phyloP scores from a whole-genome alignment of 495 filamentous ascomycete species.

The Xylaria curta region DNA sequence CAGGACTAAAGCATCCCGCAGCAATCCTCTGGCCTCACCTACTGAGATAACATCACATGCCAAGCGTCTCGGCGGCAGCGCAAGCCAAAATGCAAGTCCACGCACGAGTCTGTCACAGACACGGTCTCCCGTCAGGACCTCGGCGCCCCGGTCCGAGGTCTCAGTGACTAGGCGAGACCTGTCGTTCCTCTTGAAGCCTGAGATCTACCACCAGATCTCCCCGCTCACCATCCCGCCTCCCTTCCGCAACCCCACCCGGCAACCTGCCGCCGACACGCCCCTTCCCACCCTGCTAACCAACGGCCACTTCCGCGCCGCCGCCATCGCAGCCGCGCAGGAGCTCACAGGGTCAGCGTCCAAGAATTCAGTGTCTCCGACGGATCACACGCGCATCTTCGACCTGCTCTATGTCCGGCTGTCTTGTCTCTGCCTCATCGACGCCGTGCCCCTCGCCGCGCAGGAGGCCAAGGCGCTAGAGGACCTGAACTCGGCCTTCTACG shows the following conservation, averaged over 20 bases:
- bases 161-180: conserved; percentile 67
- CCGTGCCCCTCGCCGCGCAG: conserved; percentile 74
- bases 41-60: conserved; percentile 29
- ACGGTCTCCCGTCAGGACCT: conserved; percentile 25
- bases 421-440: conserved; percentile 77
- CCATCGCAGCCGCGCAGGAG: conserved; percentile 73
- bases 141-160: conserved; percentile 32
- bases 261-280: conserved; percentile 54
- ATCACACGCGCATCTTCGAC: conserved; percentile 70
- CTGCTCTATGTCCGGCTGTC: conserved; percentile 83
- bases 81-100: conserved; percentile 34
- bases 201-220: conserved; percentile 80
- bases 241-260: conserved; percentile 58
- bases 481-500: conserved; percentile 73
- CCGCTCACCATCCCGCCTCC: conserved; percentile 68
- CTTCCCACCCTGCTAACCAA: conserved; percentile 60
- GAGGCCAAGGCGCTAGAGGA: conserved; percentile 87
- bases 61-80: conserved; percentile 30
- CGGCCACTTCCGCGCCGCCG: conserved; percentile 74
- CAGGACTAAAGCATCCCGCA: conserved; percentile 21
- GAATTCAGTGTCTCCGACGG: conserved; percentile 56
- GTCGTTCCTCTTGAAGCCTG: conserved; percentile 75
- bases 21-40: conserved; percentile 39
- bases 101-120: conserved; percentile 27
- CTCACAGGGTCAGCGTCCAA: conserved; percentile 58